Base-by-base conservation (phyloP, 2,329 filamentous ascomycete species). In the Talaromyces albobiverticillius region DNA sequence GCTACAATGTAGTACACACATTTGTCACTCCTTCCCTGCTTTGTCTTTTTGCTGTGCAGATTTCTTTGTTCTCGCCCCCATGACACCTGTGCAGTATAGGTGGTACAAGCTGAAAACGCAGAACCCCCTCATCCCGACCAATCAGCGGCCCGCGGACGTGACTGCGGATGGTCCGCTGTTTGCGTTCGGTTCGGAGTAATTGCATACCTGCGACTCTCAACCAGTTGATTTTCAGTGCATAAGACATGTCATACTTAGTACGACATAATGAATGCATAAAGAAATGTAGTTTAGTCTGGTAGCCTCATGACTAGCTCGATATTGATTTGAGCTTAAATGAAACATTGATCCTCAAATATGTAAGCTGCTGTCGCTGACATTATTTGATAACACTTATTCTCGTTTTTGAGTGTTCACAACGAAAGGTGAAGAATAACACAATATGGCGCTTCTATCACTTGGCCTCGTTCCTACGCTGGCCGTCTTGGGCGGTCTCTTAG, bases 151-250 rank as follows among this genome's bases (percentile, higher is more conserved):
- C 8, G 26, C 13, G 34, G 46, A 49, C 3, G 13, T 22, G 11
- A 20, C 18, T 20, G 46, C 34, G 46, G 46, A 49, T 41, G 46
- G 34, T 49, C 46, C 46, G 34, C 32, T 16, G 13, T 36, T 36
- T 10, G 14, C 5, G 5, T 48, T 31, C 46, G 46, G 34, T 20
- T 49, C 46, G 46, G 46, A 49, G 46, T 49, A 49, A 49, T 49
- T 22, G 31, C 16, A 29, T 14, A 36, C 16, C 16, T 20, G 14
- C 46, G 10, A 10, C 9, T 16, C 13, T 36, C 32, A 16, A 14
- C 32, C 26, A 29, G 26, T 5, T 10, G 26, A 29, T 29, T 10
- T 29, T n/a, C n/a, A n/a, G n/a, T 10, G 26, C 26, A 29, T 10
- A 5, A 29, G 5, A 10, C 26, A 29, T 29, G 5, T 29, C 26